Evolutionary conservation across 306 rosid genomes (phyloP).

Genomic region (Fagus crenata): DNA sequence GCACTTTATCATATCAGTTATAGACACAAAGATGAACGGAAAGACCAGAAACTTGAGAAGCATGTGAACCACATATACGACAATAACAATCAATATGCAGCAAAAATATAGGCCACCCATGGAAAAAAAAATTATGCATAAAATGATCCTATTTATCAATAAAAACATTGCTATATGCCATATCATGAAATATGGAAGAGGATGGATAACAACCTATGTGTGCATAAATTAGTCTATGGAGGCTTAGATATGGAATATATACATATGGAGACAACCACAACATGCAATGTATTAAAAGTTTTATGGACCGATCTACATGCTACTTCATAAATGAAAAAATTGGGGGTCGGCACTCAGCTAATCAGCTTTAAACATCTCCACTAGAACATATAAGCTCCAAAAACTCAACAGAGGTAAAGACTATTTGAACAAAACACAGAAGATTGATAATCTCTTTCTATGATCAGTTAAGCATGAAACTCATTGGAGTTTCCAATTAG

Average conservation of each 20-base stretch:
- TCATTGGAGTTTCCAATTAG: not conserved
- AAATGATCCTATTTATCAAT: not conserved
- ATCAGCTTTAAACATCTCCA: not conserved
- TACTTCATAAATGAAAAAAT: not conserved
- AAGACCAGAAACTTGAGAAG: constrained; percentile 5
- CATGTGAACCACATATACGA: not conserved
- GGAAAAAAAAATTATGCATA: not conserved
- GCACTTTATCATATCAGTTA: constrained; percentile 7
- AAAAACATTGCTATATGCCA: constrained; percentile 1
- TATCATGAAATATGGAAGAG: not conserved
- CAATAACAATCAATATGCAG: not conserved
- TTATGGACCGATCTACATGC: not conserved
- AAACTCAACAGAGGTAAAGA: not conserved
- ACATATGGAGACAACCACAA: not conserved
- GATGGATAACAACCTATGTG: not conserved
- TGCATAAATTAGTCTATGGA: constrained; percentile 4
- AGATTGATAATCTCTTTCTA: not conserved
- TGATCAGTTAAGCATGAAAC: not conserved
- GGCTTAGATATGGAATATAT: not conserved
- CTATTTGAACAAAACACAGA: not conserved
- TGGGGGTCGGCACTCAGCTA: not conserved
- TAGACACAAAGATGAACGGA: constrained; percentile 18
- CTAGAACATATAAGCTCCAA: not conserved
- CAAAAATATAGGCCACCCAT: not conserved
- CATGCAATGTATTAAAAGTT: not conserved